These are phyloP conservation scores for Penicillium manginii DNA, from an alignment of 495 filamentous ascomycete genomes.

Conservation along the genomic window DNA sequence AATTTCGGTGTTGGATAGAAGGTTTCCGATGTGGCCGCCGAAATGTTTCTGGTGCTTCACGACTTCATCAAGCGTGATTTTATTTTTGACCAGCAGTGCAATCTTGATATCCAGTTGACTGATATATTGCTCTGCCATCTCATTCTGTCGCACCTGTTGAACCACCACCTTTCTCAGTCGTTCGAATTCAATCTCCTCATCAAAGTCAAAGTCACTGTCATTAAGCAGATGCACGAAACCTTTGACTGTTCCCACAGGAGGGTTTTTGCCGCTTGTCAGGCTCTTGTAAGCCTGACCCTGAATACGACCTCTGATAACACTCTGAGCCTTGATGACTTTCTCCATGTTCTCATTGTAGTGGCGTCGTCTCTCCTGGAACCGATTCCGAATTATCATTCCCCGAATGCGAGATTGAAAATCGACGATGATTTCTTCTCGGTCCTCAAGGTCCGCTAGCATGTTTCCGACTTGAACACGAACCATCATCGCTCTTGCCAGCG, in stretches of 20 bases:
- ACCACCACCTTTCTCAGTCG: conserved; percentile 90
- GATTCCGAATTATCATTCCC: conserved; percentile 71
- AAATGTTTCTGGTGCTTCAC: conserved; percentile 96
- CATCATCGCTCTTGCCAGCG: conserved; percentile 75
- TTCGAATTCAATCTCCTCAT: conserved; percentile 97
- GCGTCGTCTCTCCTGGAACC: conserved; percentile 80
- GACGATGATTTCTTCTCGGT: conserved; percentile 72
- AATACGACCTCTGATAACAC: conserved; percentile 88
- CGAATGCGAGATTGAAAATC: conserved; percentile 77
- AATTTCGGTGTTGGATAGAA: conserved; percentile 85
- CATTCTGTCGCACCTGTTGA: conserved; percentile 95
- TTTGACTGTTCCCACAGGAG: conserved; percentile 93
- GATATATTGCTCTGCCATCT: conserved; percentile 96
- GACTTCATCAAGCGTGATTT: conserved; percentile 98
- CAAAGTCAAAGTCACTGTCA: conserved; percentile 98
- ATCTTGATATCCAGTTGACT: conserved; percentile 99
- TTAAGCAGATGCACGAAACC: conserved; percentile 97
- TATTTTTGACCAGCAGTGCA: conserved; percentile 96
- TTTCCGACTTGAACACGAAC: conserved; percentile 71
- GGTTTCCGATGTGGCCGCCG: conserved; percentile 84
- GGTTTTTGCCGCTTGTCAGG: conserved; percentile 94
- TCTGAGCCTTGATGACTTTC: conserved; percentile 97
- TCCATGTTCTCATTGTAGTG: conserved; percentile 97
- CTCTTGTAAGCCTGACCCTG: conserved; percentile 98
- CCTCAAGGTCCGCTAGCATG: conserved; percentile 74